Evolutionary conservation across 768 basidiomycete species (phyloP), one percentile per base, ranked within the genome.

Genomic region (Serendipita vermifera): DNA sequence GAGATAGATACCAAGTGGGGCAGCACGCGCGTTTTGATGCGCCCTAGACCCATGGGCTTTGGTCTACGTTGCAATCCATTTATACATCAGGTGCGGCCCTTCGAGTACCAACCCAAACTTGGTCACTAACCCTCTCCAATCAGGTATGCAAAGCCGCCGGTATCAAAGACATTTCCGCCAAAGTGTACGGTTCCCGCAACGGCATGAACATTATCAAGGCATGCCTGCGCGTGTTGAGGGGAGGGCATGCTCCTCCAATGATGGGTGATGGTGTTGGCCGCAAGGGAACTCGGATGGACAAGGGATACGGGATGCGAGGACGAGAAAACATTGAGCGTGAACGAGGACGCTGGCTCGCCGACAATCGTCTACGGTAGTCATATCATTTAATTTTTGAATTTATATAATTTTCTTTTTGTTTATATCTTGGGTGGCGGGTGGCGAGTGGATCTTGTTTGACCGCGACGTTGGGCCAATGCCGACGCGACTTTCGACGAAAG

Each of bases 171-270:
- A 77, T 87, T 38, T 91, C 87, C 62, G 94, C 88, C 29, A 97
- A 96, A 70, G 87, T 98, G 17, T 87, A 88, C 81, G 92, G 94
- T 14, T 92, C 87, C 64, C 74, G 87, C 61, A 97, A 94, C 69
- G 80, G 77, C 33, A 73, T 87, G 61, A 80, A 85, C 67, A 88
- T 94, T 38, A 80, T 93, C 73, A 94, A 96, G 71, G 81, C 84
- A 24, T 75, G 81, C 14, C 77, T 91, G 62, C 76, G 83, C 66
- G 76, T 96, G 73, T 71, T 99, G 48, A 88, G 92, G 59, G 80
- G 86, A 1, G 92, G 93, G 0, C 81, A 85, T 65, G 81, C 81
- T 59, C 87, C 87, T 3, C 67, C 84, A 55, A 76, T 75, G 13
- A 82, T 96, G 78, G 93, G 93, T 14, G 77, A 88, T 64, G 88